Base-by-base conservation (phyloP, 2,329 filamentous ascomycete species). In the Diatrype stigma region DNA sequence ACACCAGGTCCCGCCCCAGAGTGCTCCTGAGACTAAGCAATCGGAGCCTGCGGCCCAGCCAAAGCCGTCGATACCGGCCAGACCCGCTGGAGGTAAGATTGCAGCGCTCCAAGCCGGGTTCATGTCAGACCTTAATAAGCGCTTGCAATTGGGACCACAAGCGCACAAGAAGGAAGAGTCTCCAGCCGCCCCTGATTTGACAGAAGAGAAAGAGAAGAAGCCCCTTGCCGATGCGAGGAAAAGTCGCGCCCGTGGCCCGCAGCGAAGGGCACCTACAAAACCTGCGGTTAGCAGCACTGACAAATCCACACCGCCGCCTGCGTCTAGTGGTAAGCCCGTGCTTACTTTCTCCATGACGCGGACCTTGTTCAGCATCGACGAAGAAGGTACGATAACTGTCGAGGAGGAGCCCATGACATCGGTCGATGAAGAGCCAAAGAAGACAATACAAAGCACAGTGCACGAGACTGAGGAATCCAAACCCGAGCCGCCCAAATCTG, bases 211-310 rank as follows among this genome's bases (percentile, higher is more conserved):
- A 58, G 84, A 91, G 63, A 90, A 90, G 68, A 84, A 80, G 11
- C 91, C 92, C n/a, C 75, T 99, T 23, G 79, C 80, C 21, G 94
- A 99, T 75, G 91, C 92, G 34, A 83, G 94, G 58, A 97, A 97
- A 74, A 85, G 91, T 22, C 82, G 94, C 58, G 94, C 94, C 21
- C 86, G 90, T 57, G 94, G 94, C 11, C 94, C 94, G 16, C 85
- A 90, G 59, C 82, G 91, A 58, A 81, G 91, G 64, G 83, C 87
- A 22, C 81, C 84, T 28, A 75, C 79, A 11, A 79, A 73, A 70
- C 73, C 71, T 22, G 55, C 71, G 69, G 2, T 73, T 67, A 30
- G 67, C 61, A 34, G 63, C 53, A 58, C 7, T 42, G 54, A 61
- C 53, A 53, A 63, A 56, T 59, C 63, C 44, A 47, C 60, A 28